phyloP scores from a whole-genome alignment of 331 rosid species.

The Phaseolus coccineus region DNA sequence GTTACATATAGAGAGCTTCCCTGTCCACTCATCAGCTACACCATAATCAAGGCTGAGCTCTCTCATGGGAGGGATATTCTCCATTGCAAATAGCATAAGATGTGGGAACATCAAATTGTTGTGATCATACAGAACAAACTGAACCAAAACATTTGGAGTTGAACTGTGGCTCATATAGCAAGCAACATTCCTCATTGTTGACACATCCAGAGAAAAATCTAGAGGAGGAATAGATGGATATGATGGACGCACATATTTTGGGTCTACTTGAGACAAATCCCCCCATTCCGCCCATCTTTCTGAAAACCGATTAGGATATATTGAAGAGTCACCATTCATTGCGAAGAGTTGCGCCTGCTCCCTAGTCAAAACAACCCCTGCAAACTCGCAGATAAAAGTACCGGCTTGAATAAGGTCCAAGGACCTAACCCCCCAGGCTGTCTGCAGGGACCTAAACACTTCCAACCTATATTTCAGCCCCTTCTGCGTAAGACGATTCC shows the following conservation, averaged over 20 bases:
- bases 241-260: conserved; percentile 77
- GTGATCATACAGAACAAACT: conserved; percentile 89
- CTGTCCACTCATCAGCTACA: conserved; percentile 84
- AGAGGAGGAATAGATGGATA: conserved; percentile 88
- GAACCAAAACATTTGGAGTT: conserved; percentile 87
- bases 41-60: conserved; percentile 98
- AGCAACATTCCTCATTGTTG: conserved; percentile 93
- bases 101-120: conserved; percentile 97
- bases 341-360: conserved; percentile 86
- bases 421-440: conserved; percentile 97
- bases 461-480: conserved; percentile 77
- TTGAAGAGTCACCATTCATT: conserved; percentile 84
- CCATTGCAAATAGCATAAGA: conserved; percentile 94
- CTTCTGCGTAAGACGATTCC: conserved; percentile 80
- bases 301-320: conserved; percentile 80
- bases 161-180: conserved; percentile 92
- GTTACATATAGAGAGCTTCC: conserved; percentile 89
- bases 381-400: conserved; percentile 87
- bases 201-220: conserved; percentile 94
- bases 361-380: conserved; percentile 91
- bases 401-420: conserved; percentile 95
- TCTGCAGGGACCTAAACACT: conserved; percentile 87
- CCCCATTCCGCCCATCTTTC: conserved; percentile 97
- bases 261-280: conserved; percentile 74
- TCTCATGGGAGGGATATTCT: conserved; percentile 97